Conservation (phyloP, 805 yeast genomes). For the Wickerhamomyces bisporus region DNA sequence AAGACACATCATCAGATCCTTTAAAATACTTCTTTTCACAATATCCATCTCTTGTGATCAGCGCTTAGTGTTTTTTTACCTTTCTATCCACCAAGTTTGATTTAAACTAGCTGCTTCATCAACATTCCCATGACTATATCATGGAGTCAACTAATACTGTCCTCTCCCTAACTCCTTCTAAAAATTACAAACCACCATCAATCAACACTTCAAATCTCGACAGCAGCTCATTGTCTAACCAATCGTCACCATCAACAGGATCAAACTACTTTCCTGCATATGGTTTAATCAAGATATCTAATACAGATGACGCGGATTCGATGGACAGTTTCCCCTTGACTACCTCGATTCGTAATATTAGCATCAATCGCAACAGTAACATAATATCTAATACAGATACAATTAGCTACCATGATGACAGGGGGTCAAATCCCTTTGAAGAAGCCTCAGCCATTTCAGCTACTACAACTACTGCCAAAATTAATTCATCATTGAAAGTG, state of each 20-base stretch:
- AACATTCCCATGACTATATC: too few relatives aligned
- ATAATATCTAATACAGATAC: background rate
- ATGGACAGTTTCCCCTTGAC: conserved; percentile 14
- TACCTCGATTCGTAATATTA: background rate
- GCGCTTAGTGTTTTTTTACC: too few relatives aligned
- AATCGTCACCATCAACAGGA: conserved; percentile 6
- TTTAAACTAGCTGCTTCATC: too few relatives aligned
- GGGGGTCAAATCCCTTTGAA: too few relatives aligned
- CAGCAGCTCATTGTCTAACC: background rate
- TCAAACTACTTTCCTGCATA: conserved; percentile 14
- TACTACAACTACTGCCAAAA: too few relatives aligned
- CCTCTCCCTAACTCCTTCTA: background rate
- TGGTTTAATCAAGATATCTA: conserved; percentile 19
- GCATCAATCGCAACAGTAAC: background rate
- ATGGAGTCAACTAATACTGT: too few relatives aligned
- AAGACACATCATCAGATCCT: too few relatives aligned
- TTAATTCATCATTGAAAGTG: too few relatives aligned
- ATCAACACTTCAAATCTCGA: background rate
- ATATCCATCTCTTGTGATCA: too few relatives aligned
- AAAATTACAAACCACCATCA: background rate
- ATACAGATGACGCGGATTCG: conserved; percentile 16
- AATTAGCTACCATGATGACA: background rate
- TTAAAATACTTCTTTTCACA: too few relatives aligned
- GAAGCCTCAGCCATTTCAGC: background rate
- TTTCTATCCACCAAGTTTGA: too few relatives aligned